Evolutionary conservation across 1,284 basidiomycete species (phyloP).

Genomic region (Rhizoctonia solani): DNA sequence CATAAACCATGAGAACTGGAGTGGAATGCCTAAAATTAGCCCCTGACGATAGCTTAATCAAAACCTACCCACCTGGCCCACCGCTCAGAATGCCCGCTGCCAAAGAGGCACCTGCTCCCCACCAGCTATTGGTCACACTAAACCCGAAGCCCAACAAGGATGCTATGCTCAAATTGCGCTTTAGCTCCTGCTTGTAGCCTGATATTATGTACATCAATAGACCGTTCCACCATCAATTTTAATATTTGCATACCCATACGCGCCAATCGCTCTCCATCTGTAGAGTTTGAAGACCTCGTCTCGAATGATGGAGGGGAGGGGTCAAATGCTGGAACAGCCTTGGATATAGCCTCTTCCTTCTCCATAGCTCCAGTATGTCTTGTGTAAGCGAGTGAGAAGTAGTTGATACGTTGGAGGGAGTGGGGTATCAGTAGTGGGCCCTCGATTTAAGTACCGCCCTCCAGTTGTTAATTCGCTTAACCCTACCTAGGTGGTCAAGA

Average conservation of each 20-base stretch:
- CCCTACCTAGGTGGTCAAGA: no score
- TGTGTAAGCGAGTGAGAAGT: not conserved
- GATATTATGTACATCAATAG: not conserved
- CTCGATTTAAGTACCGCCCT: no score
- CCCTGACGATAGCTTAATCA: not conserved
- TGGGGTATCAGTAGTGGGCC: no score
- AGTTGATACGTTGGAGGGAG: not conserved
- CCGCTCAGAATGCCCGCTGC: constrained; percentile 1
- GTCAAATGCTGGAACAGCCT: not conserved
- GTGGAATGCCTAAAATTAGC: not conserved
- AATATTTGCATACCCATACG: constrained; percentile 9
- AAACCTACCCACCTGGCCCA: not conserved
- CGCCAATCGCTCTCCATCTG: constrained; percentile 16
- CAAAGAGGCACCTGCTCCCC: constrained; percentile 4
- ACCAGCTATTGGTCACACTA: constrained; percentile 14
- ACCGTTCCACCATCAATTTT: no score
- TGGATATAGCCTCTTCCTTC: not conserved
- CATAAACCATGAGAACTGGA: constrained; percentile 13
- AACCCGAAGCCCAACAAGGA: constrained; percentile 6
- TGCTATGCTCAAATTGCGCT: constrained; percentile 1
- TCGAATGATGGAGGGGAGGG: not conserved
- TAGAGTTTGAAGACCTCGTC: not conserved
- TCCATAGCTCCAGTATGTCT: not conserved
- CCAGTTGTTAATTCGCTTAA: no score
- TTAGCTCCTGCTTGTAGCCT: constrained; percentile 12